These are phyloP conservation scores for Balamuthia mandrillaris DNA, from an alignment of 208 protist genomes.

Conservation along the genomic window DNA sequence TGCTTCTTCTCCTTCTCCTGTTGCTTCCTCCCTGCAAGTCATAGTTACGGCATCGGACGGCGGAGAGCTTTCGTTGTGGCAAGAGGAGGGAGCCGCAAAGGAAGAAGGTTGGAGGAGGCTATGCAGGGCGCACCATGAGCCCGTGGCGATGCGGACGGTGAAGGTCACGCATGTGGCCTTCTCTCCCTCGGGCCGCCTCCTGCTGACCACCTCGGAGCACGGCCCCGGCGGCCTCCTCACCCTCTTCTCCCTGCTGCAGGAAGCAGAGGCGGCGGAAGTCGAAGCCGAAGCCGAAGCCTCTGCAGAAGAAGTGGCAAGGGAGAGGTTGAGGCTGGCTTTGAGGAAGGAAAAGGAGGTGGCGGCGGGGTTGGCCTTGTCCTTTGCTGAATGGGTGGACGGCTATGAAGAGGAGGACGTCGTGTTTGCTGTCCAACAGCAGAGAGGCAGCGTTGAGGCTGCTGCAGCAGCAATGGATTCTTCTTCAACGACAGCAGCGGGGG, in stretches of 20 bases:
- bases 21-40: too few species aligned
- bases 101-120: background rate
- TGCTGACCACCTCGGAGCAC: constrained; percentile 17
- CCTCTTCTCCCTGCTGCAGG: background rate
- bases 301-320: background rate
- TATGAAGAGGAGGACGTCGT: background rate
- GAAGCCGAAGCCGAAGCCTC: background rate
- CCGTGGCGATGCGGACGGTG: background rate
- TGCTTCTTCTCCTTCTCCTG: too few species aligned
- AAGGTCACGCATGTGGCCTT: background rate
- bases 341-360: background rate
- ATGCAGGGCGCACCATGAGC: background rate
- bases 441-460: too few species aligned
- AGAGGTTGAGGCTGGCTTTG: background rate
- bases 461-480: too few species aligned
- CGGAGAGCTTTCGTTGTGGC: background rate
- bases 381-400: background rate
- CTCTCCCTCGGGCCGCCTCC: background rate
- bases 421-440: too few species aligned
- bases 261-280: background rate
- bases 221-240: background rate
- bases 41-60: background rate
- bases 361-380: background rate
- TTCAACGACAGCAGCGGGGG: too few species aligned
- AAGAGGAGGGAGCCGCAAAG: too few species aligned